These are phyloP conservation scores for Irpex rosettiformis DNA, from an alignment of 1,284 basidiomycete genomes.

Conservation along the genomic window DNA sequence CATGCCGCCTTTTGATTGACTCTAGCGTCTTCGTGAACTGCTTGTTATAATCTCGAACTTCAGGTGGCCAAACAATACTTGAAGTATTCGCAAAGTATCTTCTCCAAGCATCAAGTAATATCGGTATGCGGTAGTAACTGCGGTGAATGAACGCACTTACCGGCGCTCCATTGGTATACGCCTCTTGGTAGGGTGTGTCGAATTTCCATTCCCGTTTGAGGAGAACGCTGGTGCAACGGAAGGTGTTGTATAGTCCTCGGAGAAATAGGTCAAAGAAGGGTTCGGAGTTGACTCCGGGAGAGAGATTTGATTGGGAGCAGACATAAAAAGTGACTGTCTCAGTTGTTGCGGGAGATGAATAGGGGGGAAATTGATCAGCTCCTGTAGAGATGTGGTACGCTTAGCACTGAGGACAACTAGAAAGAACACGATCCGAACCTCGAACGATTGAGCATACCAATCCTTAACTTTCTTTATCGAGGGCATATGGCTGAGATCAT, in stretches of 20 bases:
- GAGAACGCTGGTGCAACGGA: slow-evolving; percentile 17
- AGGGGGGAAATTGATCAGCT: slow-evolving; percentile 82
- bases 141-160: slow-evolving; percentile 31
- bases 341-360: slow-evolving; percentile 68
- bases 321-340: slow-evolving; percentile 61
- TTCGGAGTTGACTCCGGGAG: slow-evolving; percentile 73
- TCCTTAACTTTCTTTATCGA: slow-evolving; percentile 95
- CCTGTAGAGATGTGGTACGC: slow-evolving; percentile 44
- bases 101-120: slow-evolving; percentile 13
- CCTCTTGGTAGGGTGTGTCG: slow-evolving; percentile 39
- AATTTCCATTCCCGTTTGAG: slow-evolving; percentile 26
- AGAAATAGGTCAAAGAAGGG: slow-evolving; percentile 48
- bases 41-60: slow-evolving; percentile 92
- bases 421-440: slow-evolving; percentile 50
- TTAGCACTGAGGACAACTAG: not conserved
- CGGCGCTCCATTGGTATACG: slow-evolving; percentile 74
- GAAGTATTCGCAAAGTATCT: slow-evolving; percentile 85
- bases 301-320: slow-evolving; percentile 37
- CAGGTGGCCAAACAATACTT: slow-evolving; percentile 82
- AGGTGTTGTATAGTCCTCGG: slow-evolving; percentile 32
- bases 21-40: slow-evolving; percentile 88
- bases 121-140: not conserved
- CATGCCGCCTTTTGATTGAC: slow-evolving; percentile 91
- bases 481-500: slow-evolving; percentile 89
- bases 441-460: slow-evolving; percentile 99